These are phyloP conservation scores for Betula pendula DNA, from an alignment of 306 rosid species.

Conservation along the genomic window DNA sequence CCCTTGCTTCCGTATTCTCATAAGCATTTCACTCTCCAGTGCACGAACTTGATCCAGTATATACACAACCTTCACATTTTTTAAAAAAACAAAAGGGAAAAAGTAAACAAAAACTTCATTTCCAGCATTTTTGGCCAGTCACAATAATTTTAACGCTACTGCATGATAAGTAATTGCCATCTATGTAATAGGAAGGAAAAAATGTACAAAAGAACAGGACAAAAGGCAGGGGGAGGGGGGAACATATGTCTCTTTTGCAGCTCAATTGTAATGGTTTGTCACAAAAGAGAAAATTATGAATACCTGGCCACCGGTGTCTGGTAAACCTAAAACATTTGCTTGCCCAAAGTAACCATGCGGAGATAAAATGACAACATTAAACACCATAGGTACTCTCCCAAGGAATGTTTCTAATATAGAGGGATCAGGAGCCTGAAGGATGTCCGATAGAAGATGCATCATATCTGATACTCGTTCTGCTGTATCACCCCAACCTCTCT, in stretches of 20 bases:
- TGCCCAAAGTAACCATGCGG: slow-evolving; percentile 95
- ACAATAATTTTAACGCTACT: neutral
- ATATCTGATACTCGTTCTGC: slow-evolving; percentile 63
- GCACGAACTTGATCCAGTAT: slow-evolving; percentile 98
- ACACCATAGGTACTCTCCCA: slow-evolving; percentile 92
- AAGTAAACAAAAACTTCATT: neutral
- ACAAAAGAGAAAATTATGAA: slow-evolving; percentile 8
- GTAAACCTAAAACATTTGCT: slow-evolving; percentile 94
- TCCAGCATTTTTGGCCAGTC: neutral
- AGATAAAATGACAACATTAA: slow-evolving; percentile 84
- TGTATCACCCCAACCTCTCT: slow-evolving; percentile 91
- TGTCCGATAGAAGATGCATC: slow-evolving; percentile 83
- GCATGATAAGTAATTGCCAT: neutral
- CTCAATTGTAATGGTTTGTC: neutral
- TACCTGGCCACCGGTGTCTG: slow-evolving; percentile 99
- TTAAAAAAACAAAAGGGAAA: neutral
- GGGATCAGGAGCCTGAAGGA: slow-evolving; percentile 96
- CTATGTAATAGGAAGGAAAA: neutral
- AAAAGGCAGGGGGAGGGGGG: neutral
- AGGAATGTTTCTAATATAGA: slow-evolving; percentile 80
- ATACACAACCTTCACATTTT: slow-evolving; percentile 70
- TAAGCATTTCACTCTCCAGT: slow-evolving; percentile 88
- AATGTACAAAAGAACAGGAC: neutral
- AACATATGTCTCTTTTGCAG: neutral
- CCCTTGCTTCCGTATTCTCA: slow-evolving; percentile 79